phyloP scores from a whole-genome alignment of 2,329 filamentous ascomycete genomes.

The Exophiala oligosperma region DNA sequence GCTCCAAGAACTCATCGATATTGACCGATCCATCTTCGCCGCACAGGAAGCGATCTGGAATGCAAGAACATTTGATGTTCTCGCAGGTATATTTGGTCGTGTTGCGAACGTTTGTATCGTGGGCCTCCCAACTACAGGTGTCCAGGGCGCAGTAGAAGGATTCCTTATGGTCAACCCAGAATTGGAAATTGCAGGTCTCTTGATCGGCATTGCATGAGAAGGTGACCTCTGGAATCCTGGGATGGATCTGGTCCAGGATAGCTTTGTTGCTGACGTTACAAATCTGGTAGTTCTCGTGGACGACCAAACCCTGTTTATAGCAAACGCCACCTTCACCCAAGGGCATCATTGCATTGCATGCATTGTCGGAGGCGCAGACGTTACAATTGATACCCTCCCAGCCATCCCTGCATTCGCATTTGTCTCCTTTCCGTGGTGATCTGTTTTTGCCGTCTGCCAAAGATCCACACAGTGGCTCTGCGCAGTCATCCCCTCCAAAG shows the following conservation, averaged over 20 bases:
- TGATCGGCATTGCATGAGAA: constrained; percentile 81
- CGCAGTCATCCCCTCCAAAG: constrained; percentile 92
- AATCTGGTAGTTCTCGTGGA: constrained; percentile 95
- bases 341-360: constrained; percentile 86
- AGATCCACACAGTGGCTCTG: constrained; percentile 88
- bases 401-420: constrained; percentile 84
- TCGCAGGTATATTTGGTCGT: constrained; percentile 82
- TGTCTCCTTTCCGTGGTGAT: constrained; percentile 63
- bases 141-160: constrained; percentile 95
- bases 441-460: constrained; percentile 78
- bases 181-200: constrained; percentile 89
- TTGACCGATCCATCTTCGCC: constrained; percentile 90
- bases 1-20: constrained; percentile 80
- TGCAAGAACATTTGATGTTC: constrained; percentile 81
- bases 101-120: constrained; percentile 70
- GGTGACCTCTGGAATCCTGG: constrained; percentile 86
- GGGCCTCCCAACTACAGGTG: constrained; percentile 72
- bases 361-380: constrained; percentile 80
- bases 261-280: constrained; percentile 96
- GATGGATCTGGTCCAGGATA: constrained; percentile 82
- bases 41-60: constrained; percentile 89
- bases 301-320: constrained; percentile 84
- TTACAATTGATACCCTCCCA: constrained; percentile 99
- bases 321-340: constrained; percentile 80
- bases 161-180: constrained; percentile 92